Percentiles rank a stretch among this genome's conserved stretches.
phyloP scores from a whole-genome alignment of 768 basidiomycete species.

The Strobilomyces dryophilus region DNA sequence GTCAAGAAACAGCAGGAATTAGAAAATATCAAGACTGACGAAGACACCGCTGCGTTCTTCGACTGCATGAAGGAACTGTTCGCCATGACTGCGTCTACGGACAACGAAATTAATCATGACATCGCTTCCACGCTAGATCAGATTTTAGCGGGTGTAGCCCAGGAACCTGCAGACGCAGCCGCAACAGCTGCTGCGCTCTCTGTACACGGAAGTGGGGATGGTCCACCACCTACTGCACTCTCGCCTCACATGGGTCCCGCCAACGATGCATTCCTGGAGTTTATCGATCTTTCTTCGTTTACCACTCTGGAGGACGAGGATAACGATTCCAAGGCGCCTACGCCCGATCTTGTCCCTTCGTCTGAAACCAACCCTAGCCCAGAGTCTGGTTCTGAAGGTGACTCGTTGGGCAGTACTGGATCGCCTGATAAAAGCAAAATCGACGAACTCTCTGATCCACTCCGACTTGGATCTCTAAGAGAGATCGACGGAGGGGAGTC shows the following conservation, averaged over 20 bases:
- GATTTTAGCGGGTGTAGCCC: conserved; percentile 56
- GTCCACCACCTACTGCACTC: conserved; percentile 30
- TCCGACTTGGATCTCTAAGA: conserved; percentile 58
- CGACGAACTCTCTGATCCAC: conserved; percentile 50
- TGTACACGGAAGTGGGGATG: conserved; percentile 24
- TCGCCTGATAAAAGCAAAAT: conserved; percentile 48
- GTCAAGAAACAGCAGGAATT: conserved; percentile 36
- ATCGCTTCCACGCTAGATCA: conserved; percentile 60
- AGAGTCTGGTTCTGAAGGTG: conserved; percentile 65
- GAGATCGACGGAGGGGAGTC: conserved; percentile 77
- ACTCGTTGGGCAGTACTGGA: conserved; percentile 42
- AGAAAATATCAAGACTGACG: conserved; percentile 56
- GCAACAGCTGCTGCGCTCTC: conserved; percentile 28
- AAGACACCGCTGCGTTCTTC: conserved; percentile 60
- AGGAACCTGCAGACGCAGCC: conserved; percentile 34
- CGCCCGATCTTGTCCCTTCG: conserved; percentile 66
- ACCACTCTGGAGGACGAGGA: conserved; percentile 53
- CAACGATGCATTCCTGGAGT: conserved; percentile 41
- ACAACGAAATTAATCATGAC: conserved; percentile 39
- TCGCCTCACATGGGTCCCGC: conserved; percentile 35
- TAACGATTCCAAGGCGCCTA: conserved; percentile 61
- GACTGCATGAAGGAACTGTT: conserved; percentile 63
- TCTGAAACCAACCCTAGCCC: conserved; percentile 77
- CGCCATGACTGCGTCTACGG: conserved; percentile 41
- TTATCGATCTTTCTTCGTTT: conserved; percentile 67